A percentile compares a stretch with the other conserved stretches of the same genome.
These are phyloP conservation scores for Aspergillus quadrilineatus DNA, from an alignment of 2,329 filamentous ascomycete genomes.

Conservation along the genomic window DNA sequence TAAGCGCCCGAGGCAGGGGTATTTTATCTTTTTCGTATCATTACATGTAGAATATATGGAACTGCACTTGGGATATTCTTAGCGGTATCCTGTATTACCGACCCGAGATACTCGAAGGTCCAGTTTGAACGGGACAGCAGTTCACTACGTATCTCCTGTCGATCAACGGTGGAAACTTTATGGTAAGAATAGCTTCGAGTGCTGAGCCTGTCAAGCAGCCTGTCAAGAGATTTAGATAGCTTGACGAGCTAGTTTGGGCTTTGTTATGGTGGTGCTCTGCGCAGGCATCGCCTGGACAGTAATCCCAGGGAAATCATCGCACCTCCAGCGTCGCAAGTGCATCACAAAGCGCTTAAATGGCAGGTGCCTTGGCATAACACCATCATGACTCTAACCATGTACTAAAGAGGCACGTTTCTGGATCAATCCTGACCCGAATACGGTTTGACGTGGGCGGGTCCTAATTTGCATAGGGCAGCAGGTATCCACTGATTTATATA, in stretches of 20 bases:
- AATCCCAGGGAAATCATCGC: too few species aligned
- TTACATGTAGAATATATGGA: background rate
- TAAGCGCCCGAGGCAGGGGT: background rate
- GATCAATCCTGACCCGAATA: background rate
- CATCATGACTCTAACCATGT: background rate
- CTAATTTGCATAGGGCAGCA: background rate
- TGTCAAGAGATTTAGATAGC: too few species aligned
- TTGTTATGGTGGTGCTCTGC: too few species aligned
- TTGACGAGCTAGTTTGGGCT: too few species aligned
- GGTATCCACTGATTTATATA: background rate
- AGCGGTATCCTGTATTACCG: conserved; percentile 2
- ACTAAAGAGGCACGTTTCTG: background rate
- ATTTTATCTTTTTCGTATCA: conserved; percentile 3
- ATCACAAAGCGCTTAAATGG: too few species aligned
- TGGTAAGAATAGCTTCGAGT: background rate
- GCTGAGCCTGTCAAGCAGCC: too few species aligned
- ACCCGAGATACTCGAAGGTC: background rate
- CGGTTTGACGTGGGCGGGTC: background rate
- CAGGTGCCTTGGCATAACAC: too few species aligned
- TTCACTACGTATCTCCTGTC: background rate
- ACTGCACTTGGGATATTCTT: background rate
- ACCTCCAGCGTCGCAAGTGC: too few species aligned
- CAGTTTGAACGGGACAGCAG: background rate
- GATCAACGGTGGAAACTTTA: background rate
- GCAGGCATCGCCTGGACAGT: too few species aligned